Base-by-base conservation (phyloP, 495 filamentous ascomycete genomes). In the Neurospora sp. region DNA sequence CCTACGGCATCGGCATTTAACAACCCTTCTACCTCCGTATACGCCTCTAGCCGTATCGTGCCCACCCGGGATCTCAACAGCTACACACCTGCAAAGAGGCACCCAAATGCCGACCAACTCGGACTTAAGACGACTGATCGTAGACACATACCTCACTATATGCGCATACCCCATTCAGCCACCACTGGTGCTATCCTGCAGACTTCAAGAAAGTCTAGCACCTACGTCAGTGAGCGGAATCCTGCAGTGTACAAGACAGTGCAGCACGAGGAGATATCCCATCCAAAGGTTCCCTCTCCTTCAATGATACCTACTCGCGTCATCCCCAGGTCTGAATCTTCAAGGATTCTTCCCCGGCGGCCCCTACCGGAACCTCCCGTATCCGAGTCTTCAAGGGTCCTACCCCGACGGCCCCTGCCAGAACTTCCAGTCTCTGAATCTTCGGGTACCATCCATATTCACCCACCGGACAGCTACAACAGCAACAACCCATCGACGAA, bases 161-260 rank as follows among this genome's bases (percentile, higher is more conserved):
- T 16, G 74, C 66, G 74, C 66, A 73, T 81, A 39, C 77, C 72
- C 20, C 72, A 76, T 5, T 81, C 79, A 2, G 75, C 78, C 42
- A 80, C 79, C 9, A 81, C 74, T 71, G 73, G 73, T 40, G 77
- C 76, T 42, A 75, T 81, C 69, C 39, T 79, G 41, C 74, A 80
- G 70, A 75, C 41, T 18, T 5, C 59, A 2, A 16, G 59, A 66
- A 66, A 66, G 12, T 66, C 54, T 35, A 66, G 54, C 54, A 66
- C 27, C 31, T 66, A 66, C 7, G 27, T 66, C 14, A 66, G 54
- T 37, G 54, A 66, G 4, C 27, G 27, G 54, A 66, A 66, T 66
- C 54, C 54, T 35, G 54, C 54, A 37, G 54, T 66, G 2, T 66
- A 66, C 27, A 66, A 37, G 27, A 66, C 54, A 10, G 54, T 66